phyloP scores from a whole-genome alignment of 768 basidiomycete genomes.

The Mycena alexandri region DNA sequence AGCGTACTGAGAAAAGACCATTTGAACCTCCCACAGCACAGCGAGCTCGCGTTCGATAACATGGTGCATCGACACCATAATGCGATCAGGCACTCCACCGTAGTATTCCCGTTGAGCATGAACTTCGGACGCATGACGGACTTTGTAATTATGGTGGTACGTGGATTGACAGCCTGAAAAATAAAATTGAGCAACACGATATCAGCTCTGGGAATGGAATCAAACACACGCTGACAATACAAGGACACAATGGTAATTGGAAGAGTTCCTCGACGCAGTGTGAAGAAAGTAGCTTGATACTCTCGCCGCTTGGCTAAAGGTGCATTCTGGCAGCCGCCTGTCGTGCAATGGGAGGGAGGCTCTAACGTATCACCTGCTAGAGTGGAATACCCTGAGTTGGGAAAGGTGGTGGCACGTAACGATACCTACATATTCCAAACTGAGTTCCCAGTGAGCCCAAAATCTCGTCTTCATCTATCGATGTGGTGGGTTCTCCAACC shows the following conservation, averaged over 20 bases:
- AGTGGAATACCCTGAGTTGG: neutral
- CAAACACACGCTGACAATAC: constrained; percentile 17
- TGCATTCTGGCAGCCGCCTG: neutral
- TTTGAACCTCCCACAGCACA: constrained; percentile 14
- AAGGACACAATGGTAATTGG: constrained; percentile 5
- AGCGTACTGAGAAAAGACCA: constrained; percentile 15
- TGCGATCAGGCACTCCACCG: neutral
- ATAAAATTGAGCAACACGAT: neutral
- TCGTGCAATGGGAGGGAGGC: constrained; percentile 9
- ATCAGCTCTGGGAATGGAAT: neutral
- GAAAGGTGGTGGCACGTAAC: neutral
- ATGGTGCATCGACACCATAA: constrained; percentile 4
- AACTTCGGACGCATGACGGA: neutral
- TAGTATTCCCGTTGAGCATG: constrained; percentile 8
- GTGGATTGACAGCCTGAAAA: constrained; percentile 13
- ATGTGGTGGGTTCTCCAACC: neutral
- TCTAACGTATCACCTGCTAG: neutral
- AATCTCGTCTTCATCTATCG: neutral
- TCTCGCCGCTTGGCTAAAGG: constrained; percentile 3
- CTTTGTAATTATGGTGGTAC: constrained; percentile 15
- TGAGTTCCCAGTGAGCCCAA: neutral
- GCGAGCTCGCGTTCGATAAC: constrained; percentile 12
- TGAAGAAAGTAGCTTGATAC: constrained; percentile 5
- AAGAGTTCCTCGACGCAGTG: neutral
- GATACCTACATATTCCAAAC: constrained; percentile 3